These are phyloP conservation scores for Fusarium musae DNA, from an alignment of 2,329 filamentous ascomycete species.

Conservation along the genomic window DNA sequence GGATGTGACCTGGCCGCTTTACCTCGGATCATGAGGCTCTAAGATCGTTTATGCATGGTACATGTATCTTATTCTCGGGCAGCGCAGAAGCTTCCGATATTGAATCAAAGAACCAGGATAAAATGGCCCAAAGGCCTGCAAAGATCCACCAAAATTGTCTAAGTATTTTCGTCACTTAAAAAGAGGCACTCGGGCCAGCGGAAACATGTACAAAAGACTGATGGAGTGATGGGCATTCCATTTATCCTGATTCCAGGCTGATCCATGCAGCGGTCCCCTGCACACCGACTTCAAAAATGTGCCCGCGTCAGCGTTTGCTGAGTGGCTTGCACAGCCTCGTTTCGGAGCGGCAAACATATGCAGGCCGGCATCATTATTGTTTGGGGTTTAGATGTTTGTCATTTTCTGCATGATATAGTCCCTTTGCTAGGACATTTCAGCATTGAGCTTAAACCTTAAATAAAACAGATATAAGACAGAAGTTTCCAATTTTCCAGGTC, in stretches of 20 bases:
- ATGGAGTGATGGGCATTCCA: background rate
- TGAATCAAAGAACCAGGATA: background rate
- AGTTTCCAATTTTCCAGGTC: rapidly evolving
- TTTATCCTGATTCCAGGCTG: background rate
- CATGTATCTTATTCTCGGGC: background rate
- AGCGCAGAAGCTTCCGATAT: background rate
- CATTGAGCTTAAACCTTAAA: background rate
- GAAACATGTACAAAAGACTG: background rate
- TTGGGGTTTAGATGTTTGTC: background rate
- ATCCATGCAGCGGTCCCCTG: background rate
- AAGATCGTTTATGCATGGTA: background rate
- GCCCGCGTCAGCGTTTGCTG: background rate
- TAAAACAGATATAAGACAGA: too few species aligned
- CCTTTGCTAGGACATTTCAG: background rate
- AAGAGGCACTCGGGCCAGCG: background rate
- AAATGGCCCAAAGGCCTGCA: background rate
- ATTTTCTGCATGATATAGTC: background rate
- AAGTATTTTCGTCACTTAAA: background rate
- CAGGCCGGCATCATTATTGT: background rate
- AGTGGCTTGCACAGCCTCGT: background rate
- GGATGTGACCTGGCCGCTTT: background rate
- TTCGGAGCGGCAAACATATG: background rate
- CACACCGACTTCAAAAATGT: background rate
- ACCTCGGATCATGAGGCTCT: background rate
- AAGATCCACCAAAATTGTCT: background rate